Conservation (phyloP, 495 filamentous ascomycete genomes). For the Daldinia vernicosa region DNA sequence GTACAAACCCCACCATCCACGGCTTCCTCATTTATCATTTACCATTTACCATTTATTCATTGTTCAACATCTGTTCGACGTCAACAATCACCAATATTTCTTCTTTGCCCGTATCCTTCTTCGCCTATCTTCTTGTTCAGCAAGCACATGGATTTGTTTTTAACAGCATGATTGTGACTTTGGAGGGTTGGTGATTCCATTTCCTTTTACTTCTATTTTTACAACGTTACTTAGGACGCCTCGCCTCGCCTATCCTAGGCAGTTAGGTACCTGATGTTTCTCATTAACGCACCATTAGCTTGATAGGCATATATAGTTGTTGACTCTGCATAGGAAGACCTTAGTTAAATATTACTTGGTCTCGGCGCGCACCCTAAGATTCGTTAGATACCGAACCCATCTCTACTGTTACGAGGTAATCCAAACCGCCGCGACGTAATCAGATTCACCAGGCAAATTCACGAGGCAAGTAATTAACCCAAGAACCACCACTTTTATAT, state of each 20-base stretch:
- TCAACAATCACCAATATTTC: neutral
- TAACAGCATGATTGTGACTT: slow-evolving; percentile 13
- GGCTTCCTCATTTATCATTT: neutral
- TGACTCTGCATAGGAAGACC: neutral
- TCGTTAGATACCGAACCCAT: neutral
- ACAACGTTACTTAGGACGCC: neutral
- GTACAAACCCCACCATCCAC: slow-evolving; percentile 1
- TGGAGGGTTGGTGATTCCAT: slow-evolving; percentile 8
- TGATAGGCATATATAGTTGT: neutral
- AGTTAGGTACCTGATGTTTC: neutral
- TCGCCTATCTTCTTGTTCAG: slow-evolving; percentile 6
- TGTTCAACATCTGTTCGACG: neutral
- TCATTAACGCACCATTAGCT: neutral
- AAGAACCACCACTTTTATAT: neutral
- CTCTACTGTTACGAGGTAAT: neutral
- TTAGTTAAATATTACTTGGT: neutral
- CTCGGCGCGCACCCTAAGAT: neutral
- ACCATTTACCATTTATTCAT: neutral
- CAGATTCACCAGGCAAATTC: neutral
- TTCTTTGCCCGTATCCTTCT: neutral
- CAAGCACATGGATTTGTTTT: neutral
- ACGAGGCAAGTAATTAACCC: neutral
- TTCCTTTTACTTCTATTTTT: neutral
- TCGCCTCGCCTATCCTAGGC: neutral
- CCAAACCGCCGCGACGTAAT: neutral